Percentiles rank a stretch among this genome's conserved stretches.
These are phyloP conservation scores for Endogone sp. DNA, from an alignment of 192 early-diverging fungal species.

Conservation along the genomic window DNA sequence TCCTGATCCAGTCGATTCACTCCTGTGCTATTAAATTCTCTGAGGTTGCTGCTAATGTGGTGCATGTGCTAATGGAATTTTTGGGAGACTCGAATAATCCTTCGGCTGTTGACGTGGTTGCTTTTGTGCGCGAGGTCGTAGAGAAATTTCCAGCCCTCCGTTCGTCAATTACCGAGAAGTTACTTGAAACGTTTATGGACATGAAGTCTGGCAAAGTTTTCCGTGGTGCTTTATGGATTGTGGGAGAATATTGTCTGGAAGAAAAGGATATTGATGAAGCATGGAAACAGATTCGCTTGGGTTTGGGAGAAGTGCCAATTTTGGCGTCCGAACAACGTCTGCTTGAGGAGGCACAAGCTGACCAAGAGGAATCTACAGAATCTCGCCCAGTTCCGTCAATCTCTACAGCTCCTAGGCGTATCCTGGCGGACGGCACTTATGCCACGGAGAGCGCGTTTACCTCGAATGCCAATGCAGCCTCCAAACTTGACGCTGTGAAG, in stretches of 20 bases:
- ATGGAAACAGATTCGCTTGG: conserved; percentile 76
- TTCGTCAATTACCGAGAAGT: conserved; percentile 70
- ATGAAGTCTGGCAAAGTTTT: conserved; percentile 91
- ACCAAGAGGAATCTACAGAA: conserved; percentile 35
- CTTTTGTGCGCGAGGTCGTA: conserved; percentile 96
- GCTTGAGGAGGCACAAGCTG: conserved; percentile 64
- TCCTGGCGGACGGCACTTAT: conserved; percentile 96
- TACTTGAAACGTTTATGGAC: conserved; percentile 82
- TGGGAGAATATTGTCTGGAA: conserved; percentile 92
- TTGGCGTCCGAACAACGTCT: conserved; percentile 88
- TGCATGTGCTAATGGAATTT: conserved; percentile 95
- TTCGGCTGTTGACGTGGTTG: conserved; percentile 91
- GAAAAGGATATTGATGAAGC: conserved; percentile 76
- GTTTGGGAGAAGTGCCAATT: conserved; percentile 91
- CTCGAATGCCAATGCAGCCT: conserved; percentile 41
- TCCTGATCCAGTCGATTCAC: conserved; percentile 96
- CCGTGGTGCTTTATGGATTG: conserved; percentile 96
- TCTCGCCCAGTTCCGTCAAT: conserved; percentile 14
- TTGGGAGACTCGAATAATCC: conserved; percentile 86
- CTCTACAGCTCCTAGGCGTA: conserved; percentile 59
- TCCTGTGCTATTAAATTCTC: conserved; percentile 93
- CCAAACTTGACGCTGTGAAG: conserved; percentile 46
- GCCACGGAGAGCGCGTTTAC: conserved; percentile 92
- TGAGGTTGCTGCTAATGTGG: conserved; percentile 94
- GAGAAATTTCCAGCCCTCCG: conserved; percentile 94